A percentile compares a stretch with the other conserved stretches of the same genome.
These are phyloP conservation scores for Balakata baccata DNA, from an alignment of 345 rosid genomes.

Conservation along the genomic window DNA sequence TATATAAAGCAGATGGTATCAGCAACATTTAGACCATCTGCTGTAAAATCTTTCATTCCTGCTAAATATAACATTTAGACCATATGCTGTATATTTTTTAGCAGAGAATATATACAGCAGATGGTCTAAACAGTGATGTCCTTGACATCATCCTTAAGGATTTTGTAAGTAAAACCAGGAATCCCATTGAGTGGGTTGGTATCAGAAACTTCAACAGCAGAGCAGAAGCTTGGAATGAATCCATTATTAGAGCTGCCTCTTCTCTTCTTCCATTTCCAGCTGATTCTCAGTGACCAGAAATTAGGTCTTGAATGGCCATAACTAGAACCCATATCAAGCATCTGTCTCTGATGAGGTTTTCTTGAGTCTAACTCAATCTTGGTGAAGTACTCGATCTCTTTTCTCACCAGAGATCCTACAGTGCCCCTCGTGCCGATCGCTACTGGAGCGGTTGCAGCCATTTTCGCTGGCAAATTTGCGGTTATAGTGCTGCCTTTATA, in stretches of 20 bases:
- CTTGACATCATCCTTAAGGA: conserved; percentile 50
- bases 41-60: too few species aligned
- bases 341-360: conserved; percentile 28
- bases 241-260: conserved; percentile 22
- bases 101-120: too few species aligned
- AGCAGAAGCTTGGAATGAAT: conserved; percentile 53
- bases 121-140: conserved; percentile 20
- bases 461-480: conserved; percentile 27
- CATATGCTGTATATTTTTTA: too few species aligned
- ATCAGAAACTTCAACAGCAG: conserved; percentile 50
- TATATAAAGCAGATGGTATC: too few species aligned
- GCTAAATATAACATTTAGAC: too few species aligned
- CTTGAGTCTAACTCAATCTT: conserved; percentile 34
- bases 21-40: too few species aligned
- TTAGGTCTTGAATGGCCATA: conserved; percentile 34
- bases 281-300: conserved; percentile 48
- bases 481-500: conserved; percentile 24
- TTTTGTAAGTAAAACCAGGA: conserved; percentile 54
- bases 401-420: conserved; percentile 68
- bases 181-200: conserved; percentile 28
- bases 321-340: conserved; percentile 18
- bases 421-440: conserved; percentile 82
- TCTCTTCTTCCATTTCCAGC: conserved; percentile 57
- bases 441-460: conserved; percentile 52
- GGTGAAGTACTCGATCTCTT: conserved; percentile 72